phyloP scores from a whole-genome alignment of 805 yeast species.

The Yarrowia yakushimensis region DNA sequence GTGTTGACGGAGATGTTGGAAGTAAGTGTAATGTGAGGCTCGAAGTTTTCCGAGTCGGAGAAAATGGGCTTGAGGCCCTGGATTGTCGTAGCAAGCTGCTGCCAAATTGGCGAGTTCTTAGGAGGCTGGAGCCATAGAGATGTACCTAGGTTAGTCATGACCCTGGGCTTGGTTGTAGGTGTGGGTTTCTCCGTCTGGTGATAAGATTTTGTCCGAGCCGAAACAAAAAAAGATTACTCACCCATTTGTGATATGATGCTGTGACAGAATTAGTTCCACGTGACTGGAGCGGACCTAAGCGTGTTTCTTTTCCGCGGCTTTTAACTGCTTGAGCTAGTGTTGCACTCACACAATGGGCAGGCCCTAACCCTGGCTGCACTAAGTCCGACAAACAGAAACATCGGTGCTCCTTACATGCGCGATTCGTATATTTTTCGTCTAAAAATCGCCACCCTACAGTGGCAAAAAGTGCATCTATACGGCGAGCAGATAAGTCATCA shows the following conservation, averaged over 20 bases:
- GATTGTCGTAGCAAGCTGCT: slow-evolving; percentile 56
- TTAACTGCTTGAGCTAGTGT: slow-evolving; percentile 18
- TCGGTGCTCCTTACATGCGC: neutral
- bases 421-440: neutral
- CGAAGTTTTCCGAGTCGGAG: slow-evolving; percentile 64
- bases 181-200: neutral
- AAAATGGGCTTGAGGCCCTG: slow-evolving; percentile 67
- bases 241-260: neutral
- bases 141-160: slow-evolving; percentile 39
- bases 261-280: neutral
- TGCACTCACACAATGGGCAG: neutral
- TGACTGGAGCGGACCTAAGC: neutral
- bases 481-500: too few relatives aligned
- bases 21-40: slow-evolving; percentile 75
- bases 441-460: neutral
- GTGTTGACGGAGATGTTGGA: slow-evolving; percentile 52
- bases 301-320: slow-evolving; percentile 12
- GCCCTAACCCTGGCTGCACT: neutral
- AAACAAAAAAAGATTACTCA: neutral
- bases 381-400: slow-evolving; percentile 12
- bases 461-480: neutral
- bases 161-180: neutral
- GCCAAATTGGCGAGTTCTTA: slow-evolving; percentile 50
- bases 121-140: slow-evolving; percentile 79
- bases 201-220: neutral